phyloP scores from a whole-genome alignment of 495 filamentous ascomycete species.

The Lasiosphaeris hirsuta region DNA sequence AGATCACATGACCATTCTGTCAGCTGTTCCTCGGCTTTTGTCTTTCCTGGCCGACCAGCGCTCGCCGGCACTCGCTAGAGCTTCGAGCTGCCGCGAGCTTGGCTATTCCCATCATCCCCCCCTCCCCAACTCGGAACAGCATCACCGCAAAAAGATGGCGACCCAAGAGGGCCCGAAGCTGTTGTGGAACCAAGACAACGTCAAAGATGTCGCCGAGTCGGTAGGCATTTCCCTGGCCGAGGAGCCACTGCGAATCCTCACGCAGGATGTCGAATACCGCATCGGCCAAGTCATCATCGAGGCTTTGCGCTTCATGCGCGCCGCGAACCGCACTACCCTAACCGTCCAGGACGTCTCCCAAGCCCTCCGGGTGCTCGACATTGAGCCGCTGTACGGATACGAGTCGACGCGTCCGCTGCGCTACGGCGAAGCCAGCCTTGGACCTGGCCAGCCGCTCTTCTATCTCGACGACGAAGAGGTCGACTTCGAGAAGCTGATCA shows the following conservation, averaged over 20 bases:
- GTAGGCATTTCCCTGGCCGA: constrained; percentile 80
- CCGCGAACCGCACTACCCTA: constrained; percentile 75
- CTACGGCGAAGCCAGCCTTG: constrained; percentile 90
- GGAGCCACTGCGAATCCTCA: constrained; percentile 77
- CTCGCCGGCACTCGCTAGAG: too few relatives aligned
- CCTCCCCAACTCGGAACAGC: too few relatives aligned
- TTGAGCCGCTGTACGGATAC: constrained; percentile 94
- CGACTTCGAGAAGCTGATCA: constrained; percentile 98
- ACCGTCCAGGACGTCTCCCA: constrained; percentile 82
- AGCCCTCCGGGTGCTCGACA: constrained; percentile 78
- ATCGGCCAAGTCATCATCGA: constrained; percentile 89
- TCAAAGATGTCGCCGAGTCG: constrained; percentile 91
- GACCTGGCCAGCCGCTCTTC: constrained; percentile 91
- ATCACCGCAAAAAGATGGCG: constrained; percentile 19
- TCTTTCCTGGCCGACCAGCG: too few relatives aligned
- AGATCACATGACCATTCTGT: too few relatives aligned
- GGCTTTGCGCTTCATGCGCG: constrained; percentile 91
- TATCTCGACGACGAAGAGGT: constrained; percentile 99
- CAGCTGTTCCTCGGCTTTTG: too few relatives aligned
- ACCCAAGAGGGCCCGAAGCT: constrained; percentile 35
- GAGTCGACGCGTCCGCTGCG: constrained; percentile 80
- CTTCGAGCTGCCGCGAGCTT: too few relatives aligned
- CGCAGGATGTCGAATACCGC: constrained; percentile 92
- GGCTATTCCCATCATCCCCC: too few relatives aligned
- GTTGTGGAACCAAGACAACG: constrained; percentile 95